phyloP scores from a whole-genome alignment of 208 protist species.

The Acanthamoeba triangularis region DNA sequence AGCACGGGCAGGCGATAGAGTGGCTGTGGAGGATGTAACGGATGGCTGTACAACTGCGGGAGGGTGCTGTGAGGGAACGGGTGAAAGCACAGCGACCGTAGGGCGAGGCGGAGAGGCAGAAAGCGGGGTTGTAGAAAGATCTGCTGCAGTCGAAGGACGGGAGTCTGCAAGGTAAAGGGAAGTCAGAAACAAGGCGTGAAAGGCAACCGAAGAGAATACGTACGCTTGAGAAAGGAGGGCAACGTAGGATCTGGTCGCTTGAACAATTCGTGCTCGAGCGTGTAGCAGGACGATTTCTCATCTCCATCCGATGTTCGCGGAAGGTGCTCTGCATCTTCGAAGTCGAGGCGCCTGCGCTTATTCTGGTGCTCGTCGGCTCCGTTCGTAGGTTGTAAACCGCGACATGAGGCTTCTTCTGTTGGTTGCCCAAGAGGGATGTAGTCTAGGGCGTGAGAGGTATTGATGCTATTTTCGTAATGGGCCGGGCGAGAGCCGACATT shows the following conservation, averaged over 20 bases:
- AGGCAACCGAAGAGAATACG: background rate
- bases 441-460: background rate
- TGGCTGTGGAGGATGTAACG: too few relatives aligned
- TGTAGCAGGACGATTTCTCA: background rate
- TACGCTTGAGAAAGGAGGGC: slow-evolving; percentile 4
- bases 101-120: background rate
- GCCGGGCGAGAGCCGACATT: background rate
- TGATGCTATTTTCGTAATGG: background rate
- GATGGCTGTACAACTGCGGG: background rate
- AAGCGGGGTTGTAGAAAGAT: background rate
- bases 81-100: background rate
- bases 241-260: background rate
- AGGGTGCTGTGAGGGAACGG: background rate
- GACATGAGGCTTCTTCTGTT: background rate
- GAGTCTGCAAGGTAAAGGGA: too few relatives aligned
- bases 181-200: background rate
- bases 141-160: background rate
- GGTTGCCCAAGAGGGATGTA: background rate
- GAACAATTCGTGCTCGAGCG: slow-evolving; percentile 4
- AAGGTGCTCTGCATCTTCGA: too few relatives aligned
- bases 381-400: background rate
- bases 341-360: background rate
- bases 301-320: too few relatives aligned
- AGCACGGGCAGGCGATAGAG: background rate
- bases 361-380: background rate